phyloP scores from a whole-genome alignment of 163 green algal species.

The Volvox carteri region DNA sequence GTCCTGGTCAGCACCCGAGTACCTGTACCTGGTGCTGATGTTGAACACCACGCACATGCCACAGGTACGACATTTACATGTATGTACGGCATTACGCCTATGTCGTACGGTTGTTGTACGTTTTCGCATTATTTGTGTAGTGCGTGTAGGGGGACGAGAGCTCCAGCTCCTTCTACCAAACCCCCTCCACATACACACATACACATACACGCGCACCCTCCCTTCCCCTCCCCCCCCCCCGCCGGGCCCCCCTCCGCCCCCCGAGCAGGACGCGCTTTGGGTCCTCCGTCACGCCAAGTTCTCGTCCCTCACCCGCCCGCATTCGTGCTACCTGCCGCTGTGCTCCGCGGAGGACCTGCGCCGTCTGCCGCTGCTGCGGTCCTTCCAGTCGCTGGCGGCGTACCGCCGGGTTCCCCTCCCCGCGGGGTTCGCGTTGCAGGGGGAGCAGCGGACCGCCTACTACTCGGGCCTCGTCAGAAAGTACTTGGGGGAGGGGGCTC shows the following conservation, averaged over 20 bases:
- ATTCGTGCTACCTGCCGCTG: constrained; percentile 78
- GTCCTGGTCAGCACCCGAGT: constrained; percentile 84
- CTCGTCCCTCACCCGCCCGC: constrained; percentile 62
- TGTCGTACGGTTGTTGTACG: no score
- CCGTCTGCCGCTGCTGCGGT: constrained; percentile 73
- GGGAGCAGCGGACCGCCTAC: constrained; percentile 64
- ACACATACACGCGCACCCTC: no score
- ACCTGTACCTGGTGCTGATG: constrained; percentile 86
- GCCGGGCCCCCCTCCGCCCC: background rate
- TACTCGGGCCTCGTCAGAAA: constrained; percentile 76
- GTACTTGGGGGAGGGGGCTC: constrained; percentile 74
- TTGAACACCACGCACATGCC: constrained; percentile 70
- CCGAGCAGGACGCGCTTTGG: constrained; percentile 75
- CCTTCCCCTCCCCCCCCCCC: background rate
- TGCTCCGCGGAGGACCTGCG: constrained; percentile 71
- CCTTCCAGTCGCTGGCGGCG: constrained; percentile 72
- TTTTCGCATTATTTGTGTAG: no score
- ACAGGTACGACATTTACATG: no score
- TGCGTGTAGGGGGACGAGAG: no score
- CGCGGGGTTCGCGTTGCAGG: constrained; percentile 54
- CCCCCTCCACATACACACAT: no score
- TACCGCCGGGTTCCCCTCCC: constrained; percentile 61
- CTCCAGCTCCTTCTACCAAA: no score
- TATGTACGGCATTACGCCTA: no score
- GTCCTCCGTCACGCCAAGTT: constrained; percentile 76